These are phyloP conservation scores for Omphalea diandra DNA, from an alignment of 441 rosid genomes.

Conservation along the genomic window DNA sequence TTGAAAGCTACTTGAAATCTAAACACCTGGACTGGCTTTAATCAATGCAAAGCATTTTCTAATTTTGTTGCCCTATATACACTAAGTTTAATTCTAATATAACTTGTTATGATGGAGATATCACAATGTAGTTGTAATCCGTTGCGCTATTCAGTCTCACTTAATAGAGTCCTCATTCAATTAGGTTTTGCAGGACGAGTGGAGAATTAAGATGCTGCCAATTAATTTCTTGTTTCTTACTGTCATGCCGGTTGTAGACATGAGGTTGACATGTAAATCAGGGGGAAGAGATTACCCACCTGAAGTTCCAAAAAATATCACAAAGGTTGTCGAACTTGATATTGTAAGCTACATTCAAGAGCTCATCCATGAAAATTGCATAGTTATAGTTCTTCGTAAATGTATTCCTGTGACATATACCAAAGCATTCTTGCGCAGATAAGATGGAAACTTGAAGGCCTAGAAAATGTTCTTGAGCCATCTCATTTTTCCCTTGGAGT, in stretches of 20 bases:
- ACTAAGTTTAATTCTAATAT: background rate
- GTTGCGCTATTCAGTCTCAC: background rate
- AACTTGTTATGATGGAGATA: background rate
- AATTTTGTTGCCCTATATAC: background rate
- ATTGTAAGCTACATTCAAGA: constrained; percentile 47
- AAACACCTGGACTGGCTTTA: background rate
- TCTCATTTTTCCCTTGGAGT: constrained; percentile 69
- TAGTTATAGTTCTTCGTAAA: background rate
- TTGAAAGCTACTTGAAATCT: background rate
- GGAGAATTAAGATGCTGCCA: constrained; percentile 94
- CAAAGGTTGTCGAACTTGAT: constrained; percentile 74
- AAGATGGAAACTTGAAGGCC: constrained; percentile 86
- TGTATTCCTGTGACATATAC: background rate
- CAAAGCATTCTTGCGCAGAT: constrained; percentile 41
- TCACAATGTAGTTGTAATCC: background rate
- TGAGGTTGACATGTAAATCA: constrained; percentile 69
- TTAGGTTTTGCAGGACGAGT: constrained; percentile 64
- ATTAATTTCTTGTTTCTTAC: constrained; percentile 67
- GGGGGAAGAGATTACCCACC: constrained; percentile 70
- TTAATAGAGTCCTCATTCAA: too few relatives aligned
- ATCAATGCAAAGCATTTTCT: background rate
- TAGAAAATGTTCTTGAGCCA: constrained; percentile 52
- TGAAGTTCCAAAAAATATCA: constrained; percentile 50
- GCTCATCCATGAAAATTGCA: background rate
- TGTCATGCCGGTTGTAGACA: constrained; percentile 76